Evolutionary conservation across 2,329 filamentous ascomycete species (phyloP), one percentile per base, ranked within the genome.

Genomic region (Fusarium sacchari): DNA sequence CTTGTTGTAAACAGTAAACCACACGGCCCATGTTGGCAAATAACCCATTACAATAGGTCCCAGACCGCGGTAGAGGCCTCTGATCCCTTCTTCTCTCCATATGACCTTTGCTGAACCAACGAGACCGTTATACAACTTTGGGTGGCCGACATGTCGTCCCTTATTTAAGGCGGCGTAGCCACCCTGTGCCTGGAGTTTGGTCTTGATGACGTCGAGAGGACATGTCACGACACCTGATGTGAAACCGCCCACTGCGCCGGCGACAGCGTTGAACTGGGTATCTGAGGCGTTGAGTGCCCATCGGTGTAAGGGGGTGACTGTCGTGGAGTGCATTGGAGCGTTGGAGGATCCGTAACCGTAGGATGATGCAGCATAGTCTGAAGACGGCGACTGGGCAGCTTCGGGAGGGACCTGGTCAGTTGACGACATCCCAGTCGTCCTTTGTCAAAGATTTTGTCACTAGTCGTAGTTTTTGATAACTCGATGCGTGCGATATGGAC

Each of bases 121-220:
- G 78, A 99, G 88, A 12, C 96, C 96, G 71, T 92, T 91, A 81
- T 99, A 99, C 56, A 96, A 85, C 86, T 85, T 86, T 28, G 84
- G 83, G 67, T 88, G 86, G 34, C 85, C 85, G 34, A 84, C 85
- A 80, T 86, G 85, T 60, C 81, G 81, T 68, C 83, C 86, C 72
- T 85, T 84, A 77, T 84, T 87, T 79, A 82, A 83, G 74, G 84
- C 88, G 75, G 82, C 76, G 82, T 97, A 97, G 26, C 94, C 94
- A 72, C 96, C 96, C 82, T 98, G 96, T 22, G 95, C 96, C 82
- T 99, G 96, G 69, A 99, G 85, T 83, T 98, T 98, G 49, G 96
- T 99, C 86, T 99, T 99, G 83, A 99, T 98, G 71, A 99, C 96
- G 86, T 99, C 96, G 76, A 99, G 91, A 46, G 96, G 96, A 82